Evolutionary conservation across 2,329 filamentous ascomycete genomes (phyloP), one percentile per base, ranked within the genome.

Genomic region (Fusarium subtropicale): DNA sequence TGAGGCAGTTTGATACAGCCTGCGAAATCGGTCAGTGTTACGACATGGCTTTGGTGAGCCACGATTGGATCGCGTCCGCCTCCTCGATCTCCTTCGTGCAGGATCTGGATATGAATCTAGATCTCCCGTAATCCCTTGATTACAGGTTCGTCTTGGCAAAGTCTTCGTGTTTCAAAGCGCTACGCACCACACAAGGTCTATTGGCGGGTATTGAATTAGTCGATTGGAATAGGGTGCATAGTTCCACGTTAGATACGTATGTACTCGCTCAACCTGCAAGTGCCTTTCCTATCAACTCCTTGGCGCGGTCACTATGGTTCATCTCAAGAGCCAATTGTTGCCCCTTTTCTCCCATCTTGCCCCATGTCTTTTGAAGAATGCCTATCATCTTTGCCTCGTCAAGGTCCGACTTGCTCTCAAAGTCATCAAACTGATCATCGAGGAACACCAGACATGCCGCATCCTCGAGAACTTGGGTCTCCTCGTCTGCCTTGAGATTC

Each of bases 401-500:
- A 18, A 85, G 77, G 56, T 90, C 85, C 30, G 87, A 85, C 76
- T 86, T 84, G 71, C 78, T 84, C 82, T 93, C 91, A 79, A 96
- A 97, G 52, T 86, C 87, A 74, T 94, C 93, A 68, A 97, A 91
- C 76, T 96, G 92, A 76, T 95, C 92, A 76, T 96, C 93, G 69
- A 97, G 80, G 77, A 97, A 97, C 30, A 97, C 93, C 57, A 97
- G 81, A 76, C 93, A 97, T 5, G 93, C 93, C 46, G 93, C 91
- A 80, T 97, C 93, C 81, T 97, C 93, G 66, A 97, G 83, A 9
- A 88, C 85, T 82, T 95, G 91, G 56, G 90, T 89, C 77, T 93
- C 91, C 18, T 77, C 74, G 67, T 84, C 81, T 6, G 75, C 76
- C 75, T 84, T 85, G 71, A 97, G 80, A 57, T 89, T 88, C 77